Evolutionary conservation across 2,329 filamentous ascomycete species (phyloP).

Genomic region (Anthostomella pinea): DNA sequence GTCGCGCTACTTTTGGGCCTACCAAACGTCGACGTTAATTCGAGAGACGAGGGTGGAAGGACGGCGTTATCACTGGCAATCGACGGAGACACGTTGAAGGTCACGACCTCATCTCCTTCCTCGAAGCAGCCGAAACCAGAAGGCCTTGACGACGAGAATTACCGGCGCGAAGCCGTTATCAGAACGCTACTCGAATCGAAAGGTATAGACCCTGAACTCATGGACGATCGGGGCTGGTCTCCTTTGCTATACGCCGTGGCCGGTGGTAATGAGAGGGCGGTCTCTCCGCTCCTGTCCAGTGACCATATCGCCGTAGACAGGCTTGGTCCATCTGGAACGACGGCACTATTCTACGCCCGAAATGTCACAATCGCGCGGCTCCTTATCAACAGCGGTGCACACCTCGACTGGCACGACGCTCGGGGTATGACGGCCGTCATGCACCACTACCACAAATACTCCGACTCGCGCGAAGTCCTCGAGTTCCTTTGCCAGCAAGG

Average conservation of each 20-base stretch:
- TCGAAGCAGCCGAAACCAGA: background rate
- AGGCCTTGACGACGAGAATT: background rate
- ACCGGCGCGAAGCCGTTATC: background rate
- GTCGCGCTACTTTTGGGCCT: background rate
- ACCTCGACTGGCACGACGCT: background rate
- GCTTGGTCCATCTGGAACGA: background rate
- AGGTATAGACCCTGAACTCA: background rate
- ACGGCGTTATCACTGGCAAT: background rate
- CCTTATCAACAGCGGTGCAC: background rate
- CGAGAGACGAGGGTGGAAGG: background rate
- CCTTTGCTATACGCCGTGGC: background rate
- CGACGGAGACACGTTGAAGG: background rate
- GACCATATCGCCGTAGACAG: background rate
- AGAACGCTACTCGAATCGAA: background rate
- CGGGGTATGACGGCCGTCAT: background rate
- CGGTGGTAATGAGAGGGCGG: background rate
- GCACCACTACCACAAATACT: background rate
- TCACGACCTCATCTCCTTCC: background rate
- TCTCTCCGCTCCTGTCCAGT: background rate
- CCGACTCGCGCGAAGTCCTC: background rate
- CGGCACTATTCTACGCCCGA: background rate
- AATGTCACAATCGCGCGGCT: background rate
- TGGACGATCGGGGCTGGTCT: background rate
- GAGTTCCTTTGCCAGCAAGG: slow-evolving; percentile 1
- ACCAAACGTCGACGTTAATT: background rate